Evolutionary conservation across 2,329 filamentous ascomycete genomes (phyloP), one percentile per base, ranked within the genome.

Genomic region (Achaetomium macrosporum): DNA sequence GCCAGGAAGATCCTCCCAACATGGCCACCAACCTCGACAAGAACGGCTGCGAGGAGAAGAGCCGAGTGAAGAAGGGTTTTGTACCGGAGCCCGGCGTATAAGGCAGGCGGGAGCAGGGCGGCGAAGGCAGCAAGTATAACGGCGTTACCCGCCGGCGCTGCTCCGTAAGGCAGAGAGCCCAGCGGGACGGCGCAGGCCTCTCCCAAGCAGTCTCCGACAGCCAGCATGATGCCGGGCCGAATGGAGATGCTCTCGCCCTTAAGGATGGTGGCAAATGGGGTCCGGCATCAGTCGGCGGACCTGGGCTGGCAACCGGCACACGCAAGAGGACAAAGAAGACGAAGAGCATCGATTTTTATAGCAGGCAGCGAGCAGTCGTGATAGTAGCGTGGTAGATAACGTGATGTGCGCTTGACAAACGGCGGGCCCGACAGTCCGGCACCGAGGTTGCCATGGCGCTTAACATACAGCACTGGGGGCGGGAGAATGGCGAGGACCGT

Each of bases 21-120:
- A 55, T 78, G 78, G 13, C 75, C 75, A 41, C 76, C 36, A 8
- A 73, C 63, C 54, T 77, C 73, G 8, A 77, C 55, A 6, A 70
- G 54, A 13, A 77, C 63, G 2, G 75, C 76, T 0, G 65, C 64
- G 2, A 69, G 63, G 48, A 79, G 57, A 2, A 66, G 61, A 1
- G 66, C 63, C 2, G 73, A 66, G 63, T 77, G 77, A 5, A 71
- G 50, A 0, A 66, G 65, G 29, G 71, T 75, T 42, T 50, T 59
- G 33, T 55, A 62, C 5, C 61, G 60, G 43, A 60, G 47, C 2
- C 59, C 61, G 1, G 57, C 57, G 46, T 59, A 66, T 3, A 63
- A n/a, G 31, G 59, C 60, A 44, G 62, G 47, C 3, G 59, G 59
- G 15, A 62, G 49, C 12, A 66, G 53, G 25, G 60, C 47, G 33